Conservation (phyloP, 768 basidiomycete genomes). For the Trametes elegans region DNA sequence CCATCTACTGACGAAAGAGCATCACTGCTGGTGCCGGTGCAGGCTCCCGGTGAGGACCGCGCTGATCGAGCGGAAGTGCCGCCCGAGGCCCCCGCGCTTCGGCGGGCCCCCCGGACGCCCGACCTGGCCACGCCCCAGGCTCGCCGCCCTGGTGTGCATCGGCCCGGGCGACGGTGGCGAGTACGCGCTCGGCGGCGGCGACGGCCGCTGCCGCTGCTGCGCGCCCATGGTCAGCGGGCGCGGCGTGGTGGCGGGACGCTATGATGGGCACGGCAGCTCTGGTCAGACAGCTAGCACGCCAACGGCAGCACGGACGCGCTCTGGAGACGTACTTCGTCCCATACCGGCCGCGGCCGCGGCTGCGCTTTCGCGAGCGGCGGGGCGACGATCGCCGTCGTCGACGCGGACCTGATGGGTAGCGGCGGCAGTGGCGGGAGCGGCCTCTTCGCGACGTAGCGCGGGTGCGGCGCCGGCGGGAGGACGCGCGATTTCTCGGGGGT, state of each 20-base stretch:
- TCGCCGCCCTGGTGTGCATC: background rate
- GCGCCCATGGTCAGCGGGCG: too few relatives aligned
- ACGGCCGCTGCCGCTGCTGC: background rate
- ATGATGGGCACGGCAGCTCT: background rate
- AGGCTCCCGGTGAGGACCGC: background rate
- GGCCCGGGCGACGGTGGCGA: background rate
- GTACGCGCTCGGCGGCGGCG: background rate
- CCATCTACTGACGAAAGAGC: background rate
- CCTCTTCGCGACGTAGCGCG: background rate
- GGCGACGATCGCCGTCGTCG: background rate
- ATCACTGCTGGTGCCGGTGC: background rate
- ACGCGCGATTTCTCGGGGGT: background rate
- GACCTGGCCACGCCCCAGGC: background rate
- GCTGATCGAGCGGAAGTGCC: slow-evolving; percentile 7
- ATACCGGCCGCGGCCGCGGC: background rate
- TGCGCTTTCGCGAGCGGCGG: background rate
- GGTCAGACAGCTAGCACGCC: slow-evolving; percentile 5
- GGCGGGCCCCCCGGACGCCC: background rate
- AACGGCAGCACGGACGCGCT: background rate
- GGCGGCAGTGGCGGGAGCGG: slow-evolving; percentile 17
- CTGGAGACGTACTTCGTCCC: slow-evolving; percentile 10
- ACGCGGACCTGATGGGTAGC: too few relatives aligned
- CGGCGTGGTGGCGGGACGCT: background rate
- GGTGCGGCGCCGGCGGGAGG: background rate
- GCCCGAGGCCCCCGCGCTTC: background rate